Evolutionary conservation across 176 grass and related monocot genomes (phyloP).

Genomic region (Pontederia paniculata): DNA sequence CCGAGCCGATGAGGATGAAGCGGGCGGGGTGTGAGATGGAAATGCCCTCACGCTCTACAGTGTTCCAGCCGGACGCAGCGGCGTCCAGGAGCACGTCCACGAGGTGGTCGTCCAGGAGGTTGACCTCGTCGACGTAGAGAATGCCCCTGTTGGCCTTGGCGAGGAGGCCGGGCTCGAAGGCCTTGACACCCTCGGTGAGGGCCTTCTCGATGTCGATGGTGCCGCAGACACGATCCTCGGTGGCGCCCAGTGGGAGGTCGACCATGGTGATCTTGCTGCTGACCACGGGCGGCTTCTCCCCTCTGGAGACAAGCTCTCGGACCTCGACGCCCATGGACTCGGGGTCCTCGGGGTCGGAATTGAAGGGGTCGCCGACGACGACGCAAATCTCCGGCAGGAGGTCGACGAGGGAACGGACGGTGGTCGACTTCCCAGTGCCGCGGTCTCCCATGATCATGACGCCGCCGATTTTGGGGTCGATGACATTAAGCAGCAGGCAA

Average conservation of each 20-base stretch:
- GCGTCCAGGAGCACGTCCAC: slow-evolving; percentile 89
- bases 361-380: slow-evolving; percentile 86
- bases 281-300: slow-evolving; percentile 36
- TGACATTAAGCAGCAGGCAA: slow-evolving; percentile 91
- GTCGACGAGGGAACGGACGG: slow-evolving; percentile 89
- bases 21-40: slow-evolving; percentile 92
- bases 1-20: slow-evolving; percentile 95
- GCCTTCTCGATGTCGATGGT: slow-evolving; percentile 99
- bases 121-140: slow-evolving; percentile 94
- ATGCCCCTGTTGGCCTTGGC: slow-evolving; percentile 97
- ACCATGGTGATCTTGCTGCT: slow-evolving; percentile 89
- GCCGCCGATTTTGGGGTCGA: slow-evolving; percentile 96
- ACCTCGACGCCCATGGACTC: slow-evolving; percentile 80
- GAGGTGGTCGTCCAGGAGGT: slow-evolving; percentile 83
- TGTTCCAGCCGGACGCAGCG: slow-evolving; percentile 89
- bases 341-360: slow-evolving; percentile 86
- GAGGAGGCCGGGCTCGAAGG: slow-evolving; percentile 83
- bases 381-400: slow-evolving; percentile 81
- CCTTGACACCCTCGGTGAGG: slow-evolving; percentile 93
- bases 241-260: slow-evolving; percentile 91
- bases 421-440: slow-evolving; percentile 90
- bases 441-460: slow-evolving; percentile 99
- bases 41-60: slow-evolving; percentile 96
- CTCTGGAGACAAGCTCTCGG: slow-evolving; percentile 37
- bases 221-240: slow-evolving; percentile 92